Base-by-base conservation (phyloP, 1,139 yeast species). In the Candida frijolesensis region DNA sequence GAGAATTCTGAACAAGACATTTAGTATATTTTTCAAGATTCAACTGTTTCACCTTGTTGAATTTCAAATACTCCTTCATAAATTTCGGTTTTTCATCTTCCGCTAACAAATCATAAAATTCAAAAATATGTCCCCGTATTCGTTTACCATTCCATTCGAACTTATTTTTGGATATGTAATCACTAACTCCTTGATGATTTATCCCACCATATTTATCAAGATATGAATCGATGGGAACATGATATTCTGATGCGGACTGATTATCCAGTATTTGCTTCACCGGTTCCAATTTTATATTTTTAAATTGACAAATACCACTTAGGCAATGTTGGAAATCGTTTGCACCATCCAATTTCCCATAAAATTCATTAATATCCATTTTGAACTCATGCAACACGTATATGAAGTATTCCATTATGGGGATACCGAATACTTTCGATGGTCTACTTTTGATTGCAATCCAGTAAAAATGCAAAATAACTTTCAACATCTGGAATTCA, bases 41-140 rank as follows among this genome's bases (percentile, higher is more conserved):
- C 10, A 59, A 48, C 49, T 72, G 72, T 50, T 68, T 71, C 8
- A 42, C 42, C 32, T 45, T 49, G 53, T 66, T 71, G 54, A 60
- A 66, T 5, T 51, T 42, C 15, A 57, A 53, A 53, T 74, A 74
- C 3, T 60, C 53, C 1, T 54, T 39, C 64, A 68, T 54, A 51
- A 74, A 72, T 1, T 22, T 8, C 1, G 41, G 27, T 22, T 50
- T 42, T 37, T 53, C 57, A 1, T 40, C 6, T 0, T 34, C 40
- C 0, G 49, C 38, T 14, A 56, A 25, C 1, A n/a, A 33, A 11
- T 54, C 57, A 40, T 52, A 52, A 35, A n/a, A 50, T 14, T 50
- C 42, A 39, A 40, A 52, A 4, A 51, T 8, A 12, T 41, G 42
- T 7, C 33, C 42, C 14, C 42, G 30, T 18, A 48, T 49, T 16